Percentiles rank a stretch among this genome's conserved stretches.
phyloP scores from a whole-genome alignment of 1,284 basidiomycete species.

The Calocybe gambosa region DNA sequence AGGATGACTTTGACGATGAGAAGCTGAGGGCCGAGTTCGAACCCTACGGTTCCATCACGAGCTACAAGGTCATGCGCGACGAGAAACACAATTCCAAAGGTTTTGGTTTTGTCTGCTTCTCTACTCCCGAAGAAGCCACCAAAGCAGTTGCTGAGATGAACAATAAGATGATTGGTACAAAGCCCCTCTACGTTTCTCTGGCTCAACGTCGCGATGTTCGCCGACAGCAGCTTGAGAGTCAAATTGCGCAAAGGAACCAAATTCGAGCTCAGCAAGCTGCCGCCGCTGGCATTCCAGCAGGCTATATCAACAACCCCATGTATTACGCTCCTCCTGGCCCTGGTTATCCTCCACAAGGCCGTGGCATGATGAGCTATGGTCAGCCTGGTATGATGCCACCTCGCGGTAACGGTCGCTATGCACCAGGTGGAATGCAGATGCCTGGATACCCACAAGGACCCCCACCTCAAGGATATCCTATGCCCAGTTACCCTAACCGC shows the following conservation, averaged over 20 bases:
- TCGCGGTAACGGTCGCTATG: conserved; percentile 40
- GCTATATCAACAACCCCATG: conserved; percentile 80
- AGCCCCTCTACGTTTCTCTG: conserved; percentile 88
- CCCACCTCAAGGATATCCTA: conserved; percentile 55
- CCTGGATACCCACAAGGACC: conserved; percentile 60
- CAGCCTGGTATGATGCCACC: conserved; percentile 84
- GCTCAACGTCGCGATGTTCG: conserved; percentile 28
- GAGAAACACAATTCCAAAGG: conserved; percentile 89
- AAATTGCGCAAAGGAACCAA: conserved; percentile 82
- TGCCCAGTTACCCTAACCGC: conserved; percentile 59
- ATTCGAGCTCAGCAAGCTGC: conserved; percentile 92
- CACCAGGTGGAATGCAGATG: conserved; percentile 61
- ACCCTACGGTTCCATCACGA: conserved; percentile 94
- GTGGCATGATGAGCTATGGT: conserved; percentile 77
- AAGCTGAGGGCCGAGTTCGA: conserved; percentile 95
- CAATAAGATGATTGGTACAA: conserved; percentile 99
- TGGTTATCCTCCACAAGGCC: conserved; percentile 76
- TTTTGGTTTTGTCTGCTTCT: conserved; percentile 99
- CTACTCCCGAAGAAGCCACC: conserved; percentile 96
- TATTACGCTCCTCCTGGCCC: conserved; percentile 81
- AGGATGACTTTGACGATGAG: conserved; percentile 92
- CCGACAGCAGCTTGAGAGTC: conserved; percentile 13
- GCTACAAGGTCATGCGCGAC: conserved; percentile 99
- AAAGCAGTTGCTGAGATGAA: conserved; percentile 99
- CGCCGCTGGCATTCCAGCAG: conserved; percentile 75